Percentiles rank a stretch among this genome's conserved stretches.
Conservation (phyloP, 345 rosid species). For the Rhodomyrtus tomentosa region DNA sequence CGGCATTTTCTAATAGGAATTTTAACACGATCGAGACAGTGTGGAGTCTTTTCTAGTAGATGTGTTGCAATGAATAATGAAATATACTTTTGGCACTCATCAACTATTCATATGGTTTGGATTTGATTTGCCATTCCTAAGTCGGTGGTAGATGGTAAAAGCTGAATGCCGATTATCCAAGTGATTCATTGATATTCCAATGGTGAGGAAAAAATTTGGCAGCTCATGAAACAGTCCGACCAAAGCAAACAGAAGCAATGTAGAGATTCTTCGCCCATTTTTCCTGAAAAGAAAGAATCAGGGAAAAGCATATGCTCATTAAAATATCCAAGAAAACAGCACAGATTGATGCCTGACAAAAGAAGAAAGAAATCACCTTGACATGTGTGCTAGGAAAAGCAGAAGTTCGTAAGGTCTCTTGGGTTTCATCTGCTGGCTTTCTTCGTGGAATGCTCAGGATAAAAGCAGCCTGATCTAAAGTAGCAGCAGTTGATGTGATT, state of each 20-base stretch:
- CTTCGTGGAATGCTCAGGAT: slow-evolving; percentile 91
- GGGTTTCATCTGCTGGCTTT: slow-evolving; percentile 84
- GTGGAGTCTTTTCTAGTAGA: background rate
- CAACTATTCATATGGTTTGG: background rate
- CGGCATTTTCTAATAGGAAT: background rate
- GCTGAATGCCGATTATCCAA: background rate
- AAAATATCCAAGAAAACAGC: background rate
- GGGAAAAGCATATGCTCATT: background rate
- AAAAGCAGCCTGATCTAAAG: slow-evolving; percentile 87
- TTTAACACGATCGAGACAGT: background rate
- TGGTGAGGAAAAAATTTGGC: slow-evolving; percentile 20
- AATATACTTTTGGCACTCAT: background rate
- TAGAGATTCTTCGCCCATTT: slow-evolving; percentile 97
- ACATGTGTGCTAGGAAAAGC: slow-evolving; percentile 94
- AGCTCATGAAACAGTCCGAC: slow-evolving; percentile 92
- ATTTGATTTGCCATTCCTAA: background rate
- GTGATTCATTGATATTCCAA: background rate
- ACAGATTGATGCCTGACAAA: background rate
- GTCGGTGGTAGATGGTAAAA: background rate
- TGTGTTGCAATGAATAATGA: background rate
- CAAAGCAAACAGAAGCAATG: slow-evolving; percentile 83
- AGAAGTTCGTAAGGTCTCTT: slow-evolving; percentile 92
- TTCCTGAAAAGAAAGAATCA: slow-evolving; percentile 42
- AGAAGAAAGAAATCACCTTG: slow-evolving; percentile 36
- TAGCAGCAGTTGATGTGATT: slow-evolving; percentile 91